These are phyloP conservation scores for Hypericum perforatum DNA, from an alignment of 345 rosid genomes.

Conservation along the genomic window DNA sequence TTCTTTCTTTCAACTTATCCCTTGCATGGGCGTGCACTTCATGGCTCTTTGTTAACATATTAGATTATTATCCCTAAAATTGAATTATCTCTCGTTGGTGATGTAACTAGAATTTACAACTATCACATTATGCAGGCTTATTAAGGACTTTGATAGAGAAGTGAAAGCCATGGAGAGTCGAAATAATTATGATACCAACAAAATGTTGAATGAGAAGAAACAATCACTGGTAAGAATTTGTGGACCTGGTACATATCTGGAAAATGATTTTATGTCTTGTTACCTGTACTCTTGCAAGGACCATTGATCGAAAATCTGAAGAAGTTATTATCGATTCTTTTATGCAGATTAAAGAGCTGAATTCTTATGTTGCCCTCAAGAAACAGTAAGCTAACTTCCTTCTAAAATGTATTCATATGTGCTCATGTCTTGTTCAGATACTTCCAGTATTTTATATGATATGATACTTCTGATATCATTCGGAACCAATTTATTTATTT, in stretches of 20 bases:
- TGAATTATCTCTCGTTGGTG: too few relatives aligned
- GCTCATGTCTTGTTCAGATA: background rate
- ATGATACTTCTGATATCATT: too few relatives aligned
- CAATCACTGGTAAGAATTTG: conserved; percentile 58
- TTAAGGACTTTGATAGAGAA: conserved; percentile 85
- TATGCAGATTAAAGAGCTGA: conserved; percentile 69
- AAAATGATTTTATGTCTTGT: background rate
- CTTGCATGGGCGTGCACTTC: too few relatives aligned
- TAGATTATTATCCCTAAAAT: too few relatives aligned
- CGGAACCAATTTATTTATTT: too few relatives aligned
- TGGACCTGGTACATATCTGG: background rate
- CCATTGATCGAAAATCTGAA: background rate
- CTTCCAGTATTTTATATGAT: too few relatives aligned
- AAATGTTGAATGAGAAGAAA: conserved; percentile 66
- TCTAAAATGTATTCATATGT: conserved; percentile 1
- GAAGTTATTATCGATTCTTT: background rate
- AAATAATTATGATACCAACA: conserved; percentile 53
- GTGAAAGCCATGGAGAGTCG: conserved; percentile 55
- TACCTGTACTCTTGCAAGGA: background rate
- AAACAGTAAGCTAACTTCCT: conserved; percentile 43
- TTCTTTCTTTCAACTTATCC: too few relatives aligned
- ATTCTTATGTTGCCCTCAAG: conserved; percentile 71
- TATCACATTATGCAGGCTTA: conserved; percentile 42
- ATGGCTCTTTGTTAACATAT: too few relatives aligned
- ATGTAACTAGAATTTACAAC: too few relatives aligned